Evolutionary conservation across 495 filamentous ascomycete genomes (phyloP).

Genomic region (Daldinia vernicosa): DNA sequence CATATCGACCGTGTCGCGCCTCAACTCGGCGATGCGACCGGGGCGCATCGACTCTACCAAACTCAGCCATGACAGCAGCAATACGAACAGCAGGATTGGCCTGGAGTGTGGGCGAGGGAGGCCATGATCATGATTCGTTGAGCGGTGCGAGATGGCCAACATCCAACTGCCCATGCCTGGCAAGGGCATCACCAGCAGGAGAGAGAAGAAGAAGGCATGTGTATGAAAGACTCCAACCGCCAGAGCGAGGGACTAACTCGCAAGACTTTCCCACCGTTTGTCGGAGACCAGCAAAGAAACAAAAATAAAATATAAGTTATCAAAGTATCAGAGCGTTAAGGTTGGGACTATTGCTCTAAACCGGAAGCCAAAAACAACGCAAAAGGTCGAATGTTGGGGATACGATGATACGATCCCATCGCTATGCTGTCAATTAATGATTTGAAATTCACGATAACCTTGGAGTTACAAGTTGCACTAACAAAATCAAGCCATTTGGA

Average conservation of each 20-base stretch:
- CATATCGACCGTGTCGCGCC: constrained; percentile 84
- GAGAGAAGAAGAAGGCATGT: constrained; percentile 49
- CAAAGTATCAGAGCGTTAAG: not conserved
- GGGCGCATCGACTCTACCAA: constrained; percentile 60
- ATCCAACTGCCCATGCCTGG: constrained; percentile 49
- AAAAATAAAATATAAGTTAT: not conserved
- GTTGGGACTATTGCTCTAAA: not conserved
- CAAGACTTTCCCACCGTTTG: constrained; percentile 17
- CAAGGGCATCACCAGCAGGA: constrained; percentile 57
- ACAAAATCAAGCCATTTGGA: constrained; percentile 9
- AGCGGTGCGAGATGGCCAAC: constrained; percentile 41
- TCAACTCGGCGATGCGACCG: constrained; percentile 59
- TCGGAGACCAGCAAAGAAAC: constrained; percentile 16
- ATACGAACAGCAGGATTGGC: constrained; percentile 26
- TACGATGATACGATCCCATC: not conserved
- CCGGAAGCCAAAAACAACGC: not conserved
- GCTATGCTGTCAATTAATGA: not conserved
- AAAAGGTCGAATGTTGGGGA: not conserved
- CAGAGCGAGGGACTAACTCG: constrained; percentile 18
- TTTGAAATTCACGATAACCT: not conserved
- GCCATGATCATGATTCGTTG: constrained; percentile 34
- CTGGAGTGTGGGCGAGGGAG: constrained; percentile 19
- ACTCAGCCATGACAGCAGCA: constrained; percentile 48
- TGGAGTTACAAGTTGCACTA: constrained; percentile 26
- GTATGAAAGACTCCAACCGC: constrained; percentile 18